These are phyloP conservation scores for Pichia sp. DNA, from an alignment of 1,139 yeast genomes.

Conservation along the genomic window DNA sequence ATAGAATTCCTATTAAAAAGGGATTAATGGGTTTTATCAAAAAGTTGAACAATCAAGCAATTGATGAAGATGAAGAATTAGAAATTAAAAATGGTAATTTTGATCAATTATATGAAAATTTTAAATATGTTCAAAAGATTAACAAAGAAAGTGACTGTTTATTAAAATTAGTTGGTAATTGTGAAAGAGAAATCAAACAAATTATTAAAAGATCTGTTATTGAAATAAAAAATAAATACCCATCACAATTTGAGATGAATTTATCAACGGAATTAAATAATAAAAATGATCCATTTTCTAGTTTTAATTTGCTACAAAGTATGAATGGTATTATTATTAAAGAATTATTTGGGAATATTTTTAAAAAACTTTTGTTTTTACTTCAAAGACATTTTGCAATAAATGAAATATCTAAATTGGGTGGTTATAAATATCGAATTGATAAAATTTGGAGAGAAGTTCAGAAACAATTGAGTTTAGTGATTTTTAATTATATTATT, in stretches of 20 bases:
- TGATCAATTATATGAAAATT: conserved; percentile 15
- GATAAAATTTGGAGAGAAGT: conserved; percentile 52
- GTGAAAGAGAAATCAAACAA: conserved; percentile 42
- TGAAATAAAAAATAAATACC: conserved; percentile 53
- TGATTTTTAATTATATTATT: conserved; percentile 54
- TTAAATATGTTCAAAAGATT: conserved; percentile 31
- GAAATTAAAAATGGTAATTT: conserved; percentile 21
- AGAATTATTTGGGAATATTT: conserved; percentile 65
- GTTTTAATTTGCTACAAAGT: conserved; percentile 38
- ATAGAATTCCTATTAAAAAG: conserved; percentile 15
- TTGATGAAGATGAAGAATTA: conserved; percentile 22
- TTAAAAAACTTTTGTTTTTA: conserved; percentile 55
- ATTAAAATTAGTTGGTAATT: conserved; percentile 45
- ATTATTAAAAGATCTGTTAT: conserved; percentile 58
- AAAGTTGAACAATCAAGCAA: conserved; percentile 13
- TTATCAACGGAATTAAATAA: conserved; percentile 11
- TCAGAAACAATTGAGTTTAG: conserved; percentile 49
- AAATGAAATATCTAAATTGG: conserved; percentile 25
- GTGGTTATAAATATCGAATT: conserved; percentile 37
- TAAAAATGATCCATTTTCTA: conserved; percentile 19
- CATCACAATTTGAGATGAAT: conserved; percentile 31
- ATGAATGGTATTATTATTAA: conserved; percentile 53
- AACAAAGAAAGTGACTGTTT: conserved; percentile 60
- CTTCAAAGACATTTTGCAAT: conserved; percentile 68
- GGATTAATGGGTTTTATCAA: conserved; percentile 23